Percentiles rank a stretch among this genome's conserved stretches.
Conservation (phyloP, 2,329 filamentous ascomycete species). For the Fulvia fulva region DNA sequence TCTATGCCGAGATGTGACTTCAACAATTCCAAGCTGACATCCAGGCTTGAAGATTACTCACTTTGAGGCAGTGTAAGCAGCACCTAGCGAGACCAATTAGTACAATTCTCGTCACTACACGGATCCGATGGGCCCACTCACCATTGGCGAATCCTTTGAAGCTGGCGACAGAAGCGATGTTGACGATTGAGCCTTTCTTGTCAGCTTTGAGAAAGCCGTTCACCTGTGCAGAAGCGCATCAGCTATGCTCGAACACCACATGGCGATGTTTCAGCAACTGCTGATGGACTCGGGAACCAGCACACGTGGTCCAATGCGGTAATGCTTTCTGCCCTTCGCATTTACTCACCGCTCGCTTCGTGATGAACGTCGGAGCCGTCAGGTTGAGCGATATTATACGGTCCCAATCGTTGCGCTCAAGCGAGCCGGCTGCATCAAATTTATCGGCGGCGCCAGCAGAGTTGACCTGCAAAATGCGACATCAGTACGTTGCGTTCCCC, state of each 20-base stretch:
- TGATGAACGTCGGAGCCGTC: slow-evolving; percentile 52
- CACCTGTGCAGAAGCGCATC: slow-evolving; percentile 33
- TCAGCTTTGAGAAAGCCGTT: slow-evolving; percentile 45
- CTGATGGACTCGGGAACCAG: too few species aligned
- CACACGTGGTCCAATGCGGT: too few species aligned
- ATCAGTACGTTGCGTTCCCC: too few species aligned
- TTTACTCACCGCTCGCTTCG: slow-evolving; percentile 49
- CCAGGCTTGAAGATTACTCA: too few species aligned
- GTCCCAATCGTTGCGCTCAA: slow-evolving; percentile 49
- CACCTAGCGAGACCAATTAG: neutral
- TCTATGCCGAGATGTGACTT: too few species aligned
- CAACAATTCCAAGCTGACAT: too few species aligned
- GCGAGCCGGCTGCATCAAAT: slow-evolving; percentile 51
- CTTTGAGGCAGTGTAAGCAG: slow-evolving; percentile 50
- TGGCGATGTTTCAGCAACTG: too few species aligned
- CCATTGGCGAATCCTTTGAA: slow-evolving; percentile 41
- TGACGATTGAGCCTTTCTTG: slow-evolving; percentile 50
- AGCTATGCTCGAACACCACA: too few species aligned
- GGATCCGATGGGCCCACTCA: slow-evolving; percentile 21
- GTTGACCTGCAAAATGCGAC: too few species aligned
- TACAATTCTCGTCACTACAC: neutral
- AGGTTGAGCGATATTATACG: slow-evolving; percentile 54
- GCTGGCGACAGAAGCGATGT: slow-evolving; percentile 49
- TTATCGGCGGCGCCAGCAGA: slow-evolving; percentile 55
- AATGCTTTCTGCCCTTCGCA: too few species aligned